A percentile compares a stretch with the other conserved stretches of the same genome.
phyloP scores from a whole-genome alignment of 2,329 filamentous ascomycete species.

The Aspergillus persii region DNA sequence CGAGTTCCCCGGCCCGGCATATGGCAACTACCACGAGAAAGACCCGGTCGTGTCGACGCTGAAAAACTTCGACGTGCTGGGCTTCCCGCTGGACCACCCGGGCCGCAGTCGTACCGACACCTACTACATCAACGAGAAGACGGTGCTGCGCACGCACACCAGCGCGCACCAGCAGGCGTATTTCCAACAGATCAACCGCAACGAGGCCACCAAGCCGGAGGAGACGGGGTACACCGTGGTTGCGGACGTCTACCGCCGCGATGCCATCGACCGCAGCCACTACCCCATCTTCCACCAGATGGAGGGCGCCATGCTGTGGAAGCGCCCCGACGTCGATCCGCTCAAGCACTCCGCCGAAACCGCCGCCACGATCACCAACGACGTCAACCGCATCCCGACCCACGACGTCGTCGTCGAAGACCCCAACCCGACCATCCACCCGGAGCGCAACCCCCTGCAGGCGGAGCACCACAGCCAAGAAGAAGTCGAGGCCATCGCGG shows the following conservation, averaged over 20 bases:
- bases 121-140: constrained; percentile 86
- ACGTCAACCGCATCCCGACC: constrained; percentile 68
- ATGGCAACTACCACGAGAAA: constrained; percentile 73
- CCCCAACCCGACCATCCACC: constrained; percentile 72
- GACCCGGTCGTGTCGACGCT: constrained; percentile 78
- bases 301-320: constrained; percentile 92
- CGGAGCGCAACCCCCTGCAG: constrained; percentile 81
- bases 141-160: constrained; percentile 87
- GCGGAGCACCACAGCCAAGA: constrained; percentile 64
- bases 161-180: constrained; percentile 86
- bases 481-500: constrained; percentile 78
- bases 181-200: constrained; percentile 64
- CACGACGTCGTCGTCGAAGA: constrained; percentile 80
- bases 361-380: constrained; percentile 63
- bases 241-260: constrained; percentile 91
- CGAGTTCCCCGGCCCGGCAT: constrained; percentile 71
- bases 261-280: constrained; percentile 91
- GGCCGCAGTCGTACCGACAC: constrained; percentile 87
- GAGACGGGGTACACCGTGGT: constrained; percentile 79
- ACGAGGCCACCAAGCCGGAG: constrained; percentile 33
- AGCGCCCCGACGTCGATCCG: constrained; percentile 51
- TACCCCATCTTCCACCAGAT: constrained; percentile 99
- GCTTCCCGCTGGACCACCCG: constrained; percentile 83
- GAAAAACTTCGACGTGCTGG: constrained; percentile 96
- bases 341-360: constrained; percentile 42